Evolutionary conservation across 78 protist genomes (phyloP).

Genomic region (Neovahlkampfia damariscottae): DNA sequence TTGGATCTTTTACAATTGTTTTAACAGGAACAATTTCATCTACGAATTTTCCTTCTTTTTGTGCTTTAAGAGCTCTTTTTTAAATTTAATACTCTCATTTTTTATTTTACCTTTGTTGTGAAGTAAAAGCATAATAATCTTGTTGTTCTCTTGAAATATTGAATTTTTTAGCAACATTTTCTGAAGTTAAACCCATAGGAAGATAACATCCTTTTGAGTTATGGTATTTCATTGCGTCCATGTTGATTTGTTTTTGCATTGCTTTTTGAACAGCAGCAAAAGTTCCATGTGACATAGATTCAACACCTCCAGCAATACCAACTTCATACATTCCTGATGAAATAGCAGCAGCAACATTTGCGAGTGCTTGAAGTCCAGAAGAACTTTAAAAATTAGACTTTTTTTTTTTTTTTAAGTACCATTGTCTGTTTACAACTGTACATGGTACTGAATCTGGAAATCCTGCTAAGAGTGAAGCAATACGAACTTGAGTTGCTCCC

Average conservation of each 20-base stretch:
- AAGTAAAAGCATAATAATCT: conserved; percentile 32
- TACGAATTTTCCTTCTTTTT: conserved; percentile 35
- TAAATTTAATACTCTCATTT: no score
- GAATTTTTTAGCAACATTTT: conserved; percentile 26
- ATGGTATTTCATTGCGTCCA: conserved; percentile 1
- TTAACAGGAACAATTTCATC: conserved; percentile 49
- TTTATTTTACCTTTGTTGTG: no score
- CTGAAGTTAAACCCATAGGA: conserved; percentile 36
- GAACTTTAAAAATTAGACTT: no score
- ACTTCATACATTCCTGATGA: conserved; percentile 44
- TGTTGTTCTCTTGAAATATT: conserved; percentile 28
- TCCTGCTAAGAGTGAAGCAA: conserved; percentile 47
- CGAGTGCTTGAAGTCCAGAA: no score
- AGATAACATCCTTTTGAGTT: not conserved
- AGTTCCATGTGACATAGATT: conserved; percentile 51
- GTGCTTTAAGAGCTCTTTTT: conserved; percentile 25
- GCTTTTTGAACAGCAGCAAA: conserved; percentile 14
- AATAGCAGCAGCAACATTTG: no score
- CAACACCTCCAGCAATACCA: conserved; percentile 84
- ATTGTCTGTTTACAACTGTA: conserved; percentile 62
- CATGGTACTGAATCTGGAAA: conserved; percentile 49
- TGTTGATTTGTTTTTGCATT: not conserved
- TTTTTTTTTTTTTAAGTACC: conserved; percentile 56
- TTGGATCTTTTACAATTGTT: not conserved
- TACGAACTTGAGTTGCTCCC: conserved; percentile 56